phyloP scores from a whole-genome alignment of 176 grass and related monocot species.

The Carex cristatella region DNA sequence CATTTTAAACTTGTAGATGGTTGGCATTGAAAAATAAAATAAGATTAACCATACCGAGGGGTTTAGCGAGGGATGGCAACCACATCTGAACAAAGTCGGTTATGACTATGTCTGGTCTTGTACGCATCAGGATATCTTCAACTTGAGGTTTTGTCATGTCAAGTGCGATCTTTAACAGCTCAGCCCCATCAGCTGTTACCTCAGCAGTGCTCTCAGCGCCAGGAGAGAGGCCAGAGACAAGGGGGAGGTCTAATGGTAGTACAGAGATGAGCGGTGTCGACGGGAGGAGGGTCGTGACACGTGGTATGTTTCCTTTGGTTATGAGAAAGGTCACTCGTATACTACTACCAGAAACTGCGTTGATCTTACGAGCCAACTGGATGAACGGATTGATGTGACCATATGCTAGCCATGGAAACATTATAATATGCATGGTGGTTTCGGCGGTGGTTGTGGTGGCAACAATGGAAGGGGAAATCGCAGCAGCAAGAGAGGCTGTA shows the following conservation, averaged over 20 bases:
- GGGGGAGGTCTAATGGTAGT: conserved; percentile 24
- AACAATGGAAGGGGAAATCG: neutral
- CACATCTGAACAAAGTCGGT: conserved; percentile 41
- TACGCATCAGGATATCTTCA: neutral
- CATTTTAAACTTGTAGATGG: too few relatives aligned
- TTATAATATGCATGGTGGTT: neutral
- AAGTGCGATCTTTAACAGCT: conserved; percentile 48
- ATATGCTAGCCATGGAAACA: conserved; percentile 25
- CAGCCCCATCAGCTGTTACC: conserved; percentile 18
- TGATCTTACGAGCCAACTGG: conserved; percentile 40
- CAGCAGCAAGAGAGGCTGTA: conserved; percentile 2
- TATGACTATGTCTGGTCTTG: conserved; percentile 30
- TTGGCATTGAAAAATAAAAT: neutral
- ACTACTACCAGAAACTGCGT: neutral
- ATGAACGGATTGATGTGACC: conserved; percentile 43
- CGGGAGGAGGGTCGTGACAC: conserved; percentile 31
- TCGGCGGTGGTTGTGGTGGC: too few relatives aligned
- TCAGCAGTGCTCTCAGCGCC: conserved; percentile 43
- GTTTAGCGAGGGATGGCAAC: conserved; percentile 19
- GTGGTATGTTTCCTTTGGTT: conserved; percentile 22
- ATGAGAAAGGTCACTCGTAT: conserved; percentile 37
- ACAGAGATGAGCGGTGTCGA: neutral
- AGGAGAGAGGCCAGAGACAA: conserved; percentile 27
- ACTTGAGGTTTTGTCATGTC: conserved; percentile 23
- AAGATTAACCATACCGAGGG: conserved; percentile 22